Conservation (phyloP, 2,329 filamentous ascomycete genomes). For the Verticillium tricorpus region DNA sequence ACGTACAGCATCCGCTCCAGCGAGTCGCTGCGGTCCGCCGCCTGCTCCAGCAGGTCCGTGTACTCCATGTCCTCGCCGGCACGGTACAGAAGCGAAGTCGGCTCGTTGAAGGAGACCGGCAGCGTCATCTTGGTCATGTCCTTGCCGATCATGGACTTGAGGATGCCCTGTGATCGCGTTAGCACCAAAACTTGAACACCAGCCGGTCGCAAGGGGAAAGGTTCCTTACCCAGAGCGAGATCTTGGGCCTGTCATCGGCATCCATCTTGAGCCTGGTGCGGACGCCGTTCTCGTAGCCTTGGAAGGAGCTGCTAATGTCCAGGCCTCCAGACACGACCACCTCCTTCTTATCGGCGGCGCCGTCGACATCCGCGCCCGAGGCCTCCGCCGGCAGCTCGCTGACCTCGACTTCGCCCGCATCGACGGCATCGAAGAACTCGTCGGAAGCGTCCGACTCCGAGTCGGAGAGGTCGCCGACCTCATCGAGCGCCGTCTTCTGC, state of each 20-base stretch:
- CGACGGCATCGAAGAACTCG: conserved; percentile 96
- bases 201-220: background rate
- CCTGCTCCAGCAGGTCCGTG: conserved; percentile 82
- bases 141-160: conserved; percentile 99
- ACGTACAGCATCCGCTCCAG: conserved; percentile 93
- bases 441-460: conserved; percentile 72
- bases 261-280: conserved; percentile 80
- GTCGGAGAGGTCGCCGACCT: conserved; percentile 72
- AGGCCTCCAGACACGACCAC: conserved; percentile 40
- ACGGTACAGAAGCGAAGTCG: conserved; percentile 89
- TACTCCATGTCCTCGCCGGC: conserved; percentile 99
- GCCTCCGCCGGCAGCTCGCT: conserved; percentile 53
- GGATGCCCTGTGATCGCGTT: conserved; percentile 62
- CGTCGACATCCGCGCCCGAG: background rate
- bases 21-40: conserved; percentile 79
- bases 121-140: conserved; percentile 99
- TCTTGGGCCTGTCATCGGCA: conserved; percentile 85
- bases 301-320: conserved; percentile 74
- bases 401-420: conserved; percentile 85
- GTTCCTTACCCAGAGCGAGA: conserved; percentile 86
- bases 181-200: conserved; percentile 11
- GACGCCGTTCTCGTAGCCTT: conserved; percentile 86
- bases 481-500: conserved; percentile 63
- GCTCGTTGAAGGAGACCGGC: conserved; percentile 97
- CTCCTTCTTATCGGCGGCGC: conserved; percentile 33